Conservation (phyloP, 495 filamentous ascomycete genomes). For the Hypoxylon crocopeplum region DNA sequence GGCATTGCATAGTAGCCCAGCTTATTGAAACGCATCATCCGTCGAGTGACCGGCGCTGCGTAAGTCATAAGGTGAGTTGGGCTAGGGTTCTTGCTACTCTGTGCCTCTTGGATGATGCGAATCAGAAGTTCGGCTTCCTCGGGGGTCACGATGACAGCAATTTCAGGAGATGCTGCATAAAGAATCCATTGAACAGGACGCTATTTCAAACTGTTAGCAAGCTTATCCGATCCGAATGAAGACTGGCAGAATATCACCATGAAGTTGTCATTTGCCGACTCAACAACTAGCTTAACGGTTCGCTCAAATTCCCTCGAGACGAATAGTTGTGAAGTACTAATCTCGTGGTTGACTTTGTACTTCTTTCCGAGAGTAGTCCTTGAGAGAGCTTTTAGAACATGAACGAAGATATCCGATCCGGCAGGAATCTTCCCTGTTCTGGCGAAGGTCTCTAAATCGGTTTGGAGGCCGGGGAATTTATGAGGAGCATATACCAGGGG, state of each 20-base stretch:
- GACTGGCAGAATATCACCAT: constrained; percentile 19
- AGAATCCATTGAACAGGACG: constrained; percentile 49
- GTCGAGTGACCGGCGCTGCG: constrained; percentile 58
- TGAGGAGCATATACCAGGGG: constrained; percentile 35
- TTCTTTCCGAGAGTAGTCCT: constrained; percentile 39
- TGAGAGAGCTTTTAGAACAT: constrained; percentile 32
- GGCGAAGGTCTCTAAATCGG: constrained; percentile 37
- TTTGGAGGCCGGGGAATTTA: constrained; percentile 42
- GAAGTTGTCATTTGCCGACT: constrained; percentile 37
- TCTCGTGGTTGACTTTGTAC: constrained; percentile 24
- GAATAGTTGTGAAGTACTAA: constrained; percentile 37
- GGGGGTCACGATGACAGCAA: constrained; percentile 57
- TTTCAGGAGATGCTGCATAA: constrained; percentile 31
- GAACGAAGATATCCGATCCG: constrained; percentile 24
- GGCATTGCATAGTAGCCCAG: constrained; percentile 57
- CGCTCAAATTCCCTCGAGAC: constrained; percentile 44
- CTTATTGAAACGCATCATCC: constrained; percentile 61
- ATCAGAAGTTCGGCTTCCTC: constrained; percentile 62
- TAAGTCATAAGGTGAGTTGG: constrained; percentile 53
- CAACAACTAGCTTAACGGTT: constrained; percentile 35
- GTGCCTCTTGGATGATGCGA: constrained; percentile 43
- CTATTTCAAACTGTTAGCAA: constrained; percentile 23
- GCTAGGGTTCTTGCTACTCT: neutral
- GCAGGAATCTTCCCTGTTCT: constrained; percentile 37
- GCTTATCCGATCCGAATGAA: neutral